Base-by-base conservation (phyloP, 805 yeast genomes). In the Monosporozyma yasuniensis region DNA sequence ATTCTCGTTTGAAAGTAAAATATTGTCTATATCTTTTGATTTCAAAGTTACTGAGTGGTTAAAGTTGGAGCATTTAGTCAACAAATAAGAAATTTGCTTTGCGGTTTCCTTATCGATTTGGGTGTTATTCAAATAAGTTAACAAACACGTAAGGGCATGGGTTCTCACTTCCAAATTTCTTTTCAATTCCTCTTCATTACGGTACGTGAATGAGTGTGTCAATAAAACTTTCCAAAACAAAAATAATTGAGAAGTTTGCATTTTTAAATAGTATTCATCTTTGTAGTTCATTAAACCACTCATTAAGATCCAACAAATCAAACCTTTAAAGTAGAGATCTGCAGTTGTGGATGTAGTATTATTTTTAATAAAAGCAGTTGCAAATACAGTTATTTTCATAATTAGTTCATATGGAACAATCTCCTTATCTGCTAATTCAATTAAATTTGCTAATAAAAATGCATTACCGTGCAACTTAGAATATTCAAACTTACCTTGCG, bases 181-280 rank as follows among this genome's bases (percentile, higher is more conserved):
- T 16, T 64, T 61, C 2, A 74, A 59, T 16, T 63, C 71, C 21
- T 66, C 67, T 23, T 64, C 67, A 27, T 60, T 61, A 3, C 65
- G 59, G 14, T 75, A 69, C 12, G 75, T 72, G 48, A 75, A 72
- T 2, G 77, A 69, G 44, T 77, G 78, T 1, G 79, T 74, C 37
- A 81, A 58, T 7, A 82, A 68, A 42, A 76, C 73, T 53, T 80
- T 80, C 90, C 90, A 85, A 50, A 84, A 69, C 9, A 72, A 63
- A 44, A 84, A 64, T 46, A 85, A 70, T 55, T 82, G 87, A 2
- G 80, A 73, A 12, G 75, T 67, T 54, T 82, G 83, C 50, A 79
- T 70, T 47, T 73, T 69, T 35, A 85, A 68, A 50, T 78, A 76
- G 22, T 71, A 67, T 14, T 74, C 73, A 35, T 83, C 84, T 0